Evolutionary conservation across 2,329 filamentous ascomycete genomes (phyloP).

Genomic region (Chlorencoelia australis): DNA sequence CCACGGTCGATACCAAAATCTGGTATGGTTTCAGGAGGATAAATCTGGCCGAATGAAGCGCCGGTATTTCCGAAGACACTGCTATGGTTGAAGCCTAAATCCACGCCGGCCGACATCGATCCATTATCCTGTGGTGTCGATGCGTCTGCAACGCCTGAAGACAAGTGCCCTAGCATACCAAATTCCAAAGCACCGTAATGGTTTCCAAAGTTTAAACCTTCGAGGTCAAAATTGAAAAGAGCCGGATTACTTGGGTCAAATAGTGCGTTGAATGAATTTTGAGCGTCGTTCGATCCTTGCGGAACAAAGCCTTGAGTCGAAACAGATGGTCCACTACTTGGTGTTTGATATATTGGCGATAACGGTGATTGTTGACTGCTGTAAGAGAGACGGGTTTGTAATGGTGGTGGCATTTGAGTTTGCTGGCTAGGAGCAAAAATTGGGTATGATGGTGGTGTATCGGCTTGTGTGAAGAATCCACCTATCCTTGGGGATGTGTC

Average conservation of each 20-base stretch:
- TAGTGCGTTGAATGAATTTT: constrained; percentile 41
- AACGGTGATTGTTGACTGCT: constrained; percentile 59
- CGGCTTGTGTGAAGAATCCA: constrained; percentile 25
- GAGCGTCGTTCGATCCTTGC: constrained; percentile 40
- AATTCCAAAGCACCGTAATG: constrained; percentile 95
- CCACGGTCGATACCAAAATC: constrained; percentile 39
- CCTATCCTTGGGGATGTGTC: constrained; percentile 22
- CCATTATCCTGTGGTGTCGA: constrained; percentile 56
- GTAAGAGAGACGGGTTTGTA: constrained; percentile 42
- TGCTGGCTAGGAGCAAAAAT: constrained; percentile 37
- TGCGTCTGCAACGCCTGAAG: constrained; percentile 77
- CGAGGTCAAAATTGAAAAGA: constrained; percentile 90
- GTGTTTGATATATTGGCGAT: constrained; percentile 58
- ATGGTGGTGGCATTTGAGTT: constrained; percentile 42
- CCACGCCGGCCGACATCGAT: constrained; percentile 39
- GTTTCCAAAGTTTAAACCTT: constrained; percentile 89
- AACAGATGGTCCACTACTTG: constrained; percentile 38
- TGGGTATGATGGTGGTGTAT: constrained; percentile 23
- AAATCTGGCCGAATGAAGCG: constrained; percentile 39
- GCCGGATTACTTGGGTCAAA: constrained; percentile 91
- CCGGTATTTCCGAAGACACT: constrained; percentile 21
- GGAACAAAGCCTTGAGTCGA: constrained; percentile 30
- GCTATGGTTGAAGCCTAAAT: constrained; percentile 22
- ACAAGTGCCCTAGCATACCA: constrained; percentile 93
- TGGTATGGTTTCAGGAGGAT: constrained; percentile 37